phyloP scores from a whole-genome alignment of 257 asterid species.

The Haberlea rhodopensis region DNA sequence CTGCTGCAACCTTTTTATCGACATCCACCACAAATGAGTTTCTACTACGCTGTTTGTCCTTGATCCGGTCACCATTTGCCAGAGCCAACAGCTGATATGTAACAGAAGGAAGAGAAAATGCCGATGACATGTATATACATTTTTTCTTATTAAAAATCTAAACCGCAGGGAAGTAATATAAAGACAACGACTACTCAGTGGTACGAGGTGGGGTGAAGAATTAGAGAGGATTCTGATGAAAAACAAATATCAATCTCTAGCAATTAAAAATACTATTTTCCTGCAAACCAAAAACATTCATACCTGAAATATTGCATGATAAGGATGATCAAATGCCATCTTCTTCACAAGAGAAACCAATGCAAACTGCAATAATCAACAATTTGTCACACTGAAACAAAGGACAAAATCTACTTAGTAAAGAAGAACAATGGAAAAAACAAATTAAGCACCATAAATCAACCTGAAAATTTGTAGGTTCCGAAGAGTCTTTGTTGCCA shows the following conservation, averaged over 20 bases:
- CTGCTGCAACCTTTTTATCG: slow-evolving; percentile 95
- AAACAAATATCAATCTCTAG: background rate
- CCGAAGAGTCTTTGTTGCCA: slow-evolving; percentile 64
- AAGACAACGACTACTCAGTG: slow-evolving; percentile 14
- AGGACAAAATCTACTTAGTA: background rate
- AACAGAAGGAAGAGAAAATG: slow-evolving; percentile 23
- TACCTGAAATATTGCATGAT: slow-evolving; percentile 97
- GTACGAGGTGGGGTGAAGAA: background rate
- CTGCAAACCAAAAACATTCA: slow-evolving; percentile 13
- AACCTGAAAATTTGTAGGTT: slow-evolving; percentile 87
- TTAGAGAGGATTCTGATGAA: background rate
- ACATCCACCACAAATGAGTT: slow-evolving; percentile 90
- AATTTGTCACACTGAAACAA: slow-evolving; percentile 1
- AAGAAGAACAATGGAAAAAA: slow-evolving; percentile 8
- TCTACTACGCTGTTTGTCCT: slow-evolving; percentile 95
- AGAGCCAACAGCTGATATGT: slow-evolving; percentile 77
- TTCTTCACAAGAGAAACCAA: slow-evolving; percentile 88
- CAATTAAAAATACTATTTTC: slow-evolving; percentile 23
- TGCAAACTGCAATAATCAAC: slow-evolving; percentile 61
- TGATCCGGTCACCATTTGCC: slow-evolving; percentile 96
- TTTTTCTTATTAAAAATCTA: slow-evolving; percentile 17
- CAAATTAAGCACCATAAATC: slow-evolving; percentile 20
- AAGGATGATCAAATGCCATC: slow-evolving; percentile 93
- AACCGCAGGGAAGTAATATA: slow-evolving; percentile 19
- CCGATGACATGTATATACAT: slow-evolving; percentile 13